phyloP scores from a whole-genome alignment of 352 stramenopile species.

The Thalassiosira mediterranea region DNA sequence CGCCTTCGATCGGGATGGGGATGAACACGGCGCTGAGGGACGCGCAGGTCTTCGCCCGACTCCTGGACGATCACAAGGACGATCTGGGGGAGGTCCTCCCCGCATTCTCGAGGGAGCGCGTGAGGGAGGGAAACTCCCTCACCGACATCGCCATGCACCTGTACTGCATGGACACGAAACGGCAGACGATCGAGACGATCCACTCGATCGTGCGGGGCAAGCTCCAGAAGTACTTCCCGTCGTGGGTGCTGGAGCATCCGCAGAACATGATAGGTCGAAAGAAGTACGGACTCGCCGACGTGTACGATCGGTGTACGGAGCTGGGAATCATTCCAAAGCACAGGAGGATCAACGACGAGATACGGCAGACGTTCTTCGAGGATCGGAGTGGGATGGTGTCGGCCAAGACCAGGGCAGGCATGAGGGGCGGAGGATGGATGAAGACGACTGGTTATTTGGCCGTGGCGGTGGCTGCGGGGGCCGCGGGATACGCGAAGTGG shows the following conservation, averaged over 20 bases:
- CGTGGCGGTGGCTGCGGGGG: too few relatives aligned
- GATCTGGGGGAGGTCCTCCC: constrained; percentile 52
- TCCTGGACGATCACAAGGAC: constrained; percentile 56
- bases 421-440: too few relatives aligned
- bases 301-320: constrained; percentile 43
- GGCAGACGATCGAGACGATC: constrained; percentile 30
- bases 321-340: constrained; percentile 47
- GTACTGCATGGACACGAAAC: constrained; percentile 48
- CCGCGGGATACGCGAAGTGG: too few relatives aligned
- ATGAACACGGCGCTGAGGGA: constrained; percentile 69
- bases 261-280: constrained; percentile 31
- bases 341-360: constrained; percentile 43
- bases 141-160: constrained; percentile 52
- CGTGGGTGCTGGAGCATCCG: constrained; percentile 24
- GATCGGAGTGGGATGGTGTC: constrained; percentile 41
- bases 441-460: too few relatives aligned
- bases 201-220: constrained; percentile 22
- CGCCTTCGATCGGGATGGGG: constrained; percentile 59
- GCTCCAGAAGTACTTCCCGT: constrained; percentile 49
- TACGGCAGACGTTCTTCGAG: constrained; percentile 54
- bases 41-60: constrained; percentile 50
- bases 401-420: constrained; percentile 25
- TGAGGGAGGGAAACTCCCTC: constrained; percentile 60
- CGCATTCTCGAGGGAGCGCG: constrained; percentile 51
- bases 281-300: constrained; percentile 33